Evolutionary conservation across 371 early-diverging fungal species (phyloP).

Genomic region (Mortierella sp.): DNA sequence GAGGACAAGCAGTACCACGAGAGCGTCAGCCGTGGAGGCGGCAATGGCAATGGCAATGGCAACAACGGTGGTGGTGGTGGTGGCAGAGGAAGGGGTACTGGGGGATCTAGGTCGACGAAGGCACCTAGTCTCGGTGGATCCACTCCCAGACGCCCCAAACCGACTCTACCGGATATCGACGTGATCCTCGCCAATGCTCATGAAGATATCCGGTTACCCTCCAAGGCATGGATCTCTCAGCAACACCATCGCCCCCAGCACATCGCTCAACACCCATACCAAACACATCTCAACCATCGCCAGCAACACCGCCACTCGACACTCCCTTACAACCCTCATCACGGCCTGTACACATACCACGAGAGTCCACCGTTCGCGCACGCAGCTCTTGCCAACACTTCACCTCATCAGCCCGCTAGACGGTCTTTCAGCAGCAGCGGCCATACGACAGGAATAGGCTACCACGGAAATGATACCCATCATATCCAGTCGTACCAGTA

Average conservation of each 20-base stretch:
- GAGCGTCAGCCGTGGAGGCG: not conserved
- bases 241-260: conserved; percentile 1
- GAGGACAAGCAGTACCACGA: not conserved
- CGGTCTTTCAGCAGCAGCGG: not conserved
- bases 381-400: not conserved
- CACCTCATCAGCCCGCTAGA: not conserved
- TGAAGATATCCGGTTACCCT: conserved; percentile 17
- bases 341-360: conserved; percentile 4
- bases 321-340: conserved; percentile 1
- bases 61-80: not conserved
- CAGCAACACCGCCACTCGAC: not conserved
- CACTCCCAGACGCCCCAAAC: conserved; percentile 18
- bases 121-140: not conserved
- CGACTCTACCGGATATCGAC: conserved; percentile 32
- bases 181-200: conserved; percentile 27
- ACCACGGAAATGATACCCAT: not conserved
- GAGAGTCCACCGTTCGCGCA: not conserved
- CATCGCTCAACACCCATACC: not conserved
- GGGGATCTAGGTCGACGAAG: not conserved
- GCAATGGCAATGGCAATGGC: too few species aligned
- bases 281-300: not conserved
- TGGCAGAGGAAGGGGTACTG: not conserved
- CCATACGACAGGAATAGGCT: not conserved
- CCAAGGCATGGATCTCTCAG: not conserved
- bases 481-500: not conserved